Evolutionary conservation across 768 basidiomycete genomes (phyloP).

Genomic region (Boletus insuetus): DNA sequence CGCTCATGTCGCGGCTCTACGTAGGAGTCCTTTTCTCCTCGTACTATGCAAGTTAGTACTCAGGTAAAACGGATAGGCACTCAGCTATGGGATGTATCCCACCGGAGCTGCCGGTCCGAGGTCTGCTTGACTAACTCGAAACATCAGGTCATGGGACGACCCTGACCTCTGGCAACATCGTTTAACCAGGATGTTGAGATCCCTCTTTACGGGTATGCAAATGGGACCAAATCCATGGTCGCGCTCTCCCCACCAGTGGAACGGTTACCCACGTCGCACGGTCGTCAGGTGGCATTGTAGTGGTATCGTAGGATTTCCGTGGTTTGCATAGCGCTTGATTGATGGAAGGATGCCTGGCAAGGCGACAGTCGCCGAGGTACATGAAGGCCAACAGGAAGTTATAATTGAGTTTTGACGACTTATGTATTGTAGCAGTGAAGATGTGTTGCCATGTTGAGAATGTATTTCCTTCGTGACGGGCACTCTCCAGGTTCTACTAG

Average conservation of each 20-base stretch:
- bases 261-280: slow-evolving; percentile 6
- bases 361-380: not conserved
- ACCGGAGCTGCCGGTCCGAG: not conserved
- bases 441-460: not conserved
- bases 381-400: slow-evolving; percentile 4
- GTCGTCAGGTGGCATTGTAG: slow-evolving; percentile 7
- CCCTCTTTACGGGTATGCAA: slow-evolving; percentile 51
- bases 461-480: not conserved
- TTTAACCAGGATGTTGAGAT: slow-evolving; percentile 42
- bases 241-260: slow-evolving; percentile 17
- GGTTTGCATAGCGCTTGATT: slow-evolving; percentile 5
- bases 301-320: too few species aligned
- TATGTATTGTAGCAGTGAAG: not conserved
- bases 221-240: slow-evolving; percentile 32
- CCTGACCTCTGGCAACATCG: not conserved
- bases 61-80: not conserved
- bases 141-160: not conserved
- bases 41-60: too few species aligned
- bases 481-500: not conserved
- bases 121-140: not conserved
- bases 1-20: slow-evolving; percentile 5
- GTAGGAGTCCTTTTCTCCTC: too few species aligned
- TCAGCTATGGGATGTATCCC: not conserved
- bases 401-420: slow-evolving; percentile 6
- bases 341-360: slow-evolving; percentile 9